These are phyloP conservation scores for Globisporangium parvum DNA, from an alignment of 352 stramenopile species.

Conservation along the genomic window DNA sequence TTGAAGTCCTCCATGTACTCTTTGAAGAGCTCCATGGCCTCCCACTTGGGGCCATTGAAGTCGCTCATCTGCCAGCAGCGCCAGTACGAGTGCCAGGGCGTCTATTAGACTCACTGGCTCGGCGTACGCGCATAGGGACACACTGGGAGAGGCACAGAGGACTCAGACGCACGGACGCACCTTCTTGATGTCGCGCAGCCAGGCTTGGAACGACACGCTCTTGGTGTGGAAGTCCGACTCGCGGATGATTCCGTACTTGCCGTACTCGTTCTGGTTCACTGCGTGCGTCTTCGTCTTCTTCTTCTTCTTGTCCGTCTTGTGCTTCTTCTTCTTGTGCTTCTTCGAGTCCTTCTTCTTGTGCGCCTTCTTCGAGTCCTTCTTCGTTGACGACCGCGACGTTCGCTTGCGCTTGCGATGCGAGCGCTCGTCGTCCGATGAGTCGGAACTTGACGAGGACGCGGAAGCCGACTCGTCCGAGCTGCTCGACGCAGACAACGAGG, in stretches of 20 bases:
- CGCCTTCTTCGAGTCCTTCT: constrained; percentile 17
- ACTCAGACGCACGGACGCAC: constrained; percentile 21
- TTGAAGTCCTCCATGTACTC: constrained; percentile 98
- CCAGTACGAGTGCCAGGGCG: neutral
- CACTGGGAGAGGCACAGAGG: neutral
- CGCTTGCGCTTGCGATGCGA: constrained; percentile 12
- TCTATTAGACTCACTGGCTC: neutral
- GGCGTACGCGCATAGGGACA: neutral
- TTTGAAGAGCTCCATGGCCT: constrained; percentile 88
- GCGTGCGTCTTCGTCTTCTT: constrained; percentile 25
- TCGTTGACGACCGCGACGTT: constrained; percentile 21
- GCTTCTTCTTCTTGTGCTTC: constrained; percentile 17
- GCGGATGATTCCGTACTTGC: constrained; percentile 95
- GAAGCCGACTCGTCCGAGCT: neutral
- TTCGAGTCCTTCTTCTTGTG: constrained; percentile 20
- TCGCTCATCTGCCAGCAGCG: constrained; percentile 57
- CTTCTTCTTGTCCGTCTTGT: constrained; percentile 17
- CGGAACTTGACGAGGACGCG: constrained; percentile 37
- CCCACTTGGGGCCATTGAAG: constrained; percentile 83
- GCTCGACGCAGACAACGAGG: constrained; percentile 12
- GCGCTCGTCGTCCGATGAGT: constrained; percentile 12
- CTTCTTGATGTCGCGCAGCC: constrained; percentile 92
- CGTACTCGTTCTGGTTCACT: constrained; percentile 91
- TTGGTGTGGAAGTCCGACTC: constrained; percentile 90
- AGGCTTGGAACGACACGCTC: constrained; percentile 92